phyloP scores from a whole-genome alignment of 164 flowering plant species.

The Litsea cubeba region DNA sequence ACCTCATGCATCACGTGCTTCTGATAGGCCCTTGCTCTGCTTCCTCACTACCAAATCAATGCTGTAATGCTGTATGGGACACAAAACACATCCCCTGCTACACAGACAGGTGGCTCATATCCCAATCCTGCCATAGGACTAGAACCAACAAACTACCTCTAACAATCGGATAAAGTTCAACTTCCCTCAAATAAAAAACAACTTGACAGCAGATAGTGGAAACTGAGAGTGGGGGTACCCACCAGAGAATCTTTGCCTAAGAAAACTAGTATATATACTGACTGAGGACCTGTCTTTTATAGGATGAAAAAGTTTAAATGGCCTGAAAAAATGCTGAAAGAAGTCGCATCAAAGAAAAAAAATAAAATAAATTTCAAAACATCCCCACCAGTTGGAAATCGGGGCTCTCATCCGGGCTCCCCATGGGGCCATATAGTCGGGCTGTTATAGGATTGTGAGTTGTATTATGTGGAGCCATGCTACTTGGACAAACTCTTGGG shows the following conservation, averaged over 20 bases:
- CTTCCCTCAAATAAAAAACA: neutral
- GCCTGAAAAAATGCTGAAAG: too few species aligned
- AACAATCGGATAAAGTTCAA: neutral
- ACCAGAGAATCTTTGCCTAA: too few species aligned
- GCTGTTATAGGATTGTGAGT: too few species aligned
- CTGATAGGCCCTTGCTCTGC: neutral
- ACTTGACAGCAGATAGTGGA: neutral
- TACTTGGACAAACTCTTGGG: too few species aligned
- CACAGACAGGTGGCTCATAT: neutral
- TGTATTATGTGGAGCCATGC: too few species aligned
- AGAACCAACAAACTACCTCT: neutral
- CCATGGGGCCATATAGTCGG: too few species aligned
- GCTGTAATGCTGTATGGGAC: neutral
- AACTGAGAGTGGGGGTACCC: too few species aligned
- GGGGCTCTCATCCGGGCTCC: too few species aligned
- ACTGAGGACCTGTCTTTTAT: neutral
- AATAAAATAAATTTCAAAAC: too few species aligned
- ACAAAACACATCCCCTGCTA: neutral
- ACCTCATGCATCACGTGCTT: neutral
- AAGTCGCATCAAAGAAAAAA: too few species aligned
- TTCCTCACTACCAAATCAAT: neutral
- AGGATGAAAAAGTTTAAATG: too few species aligned
- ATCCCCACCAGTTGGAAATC: too few species aligned
- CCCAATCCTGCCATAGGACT: neutral
- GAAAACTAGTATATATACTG: neutral